These are phyloP conservation scores for Chalciporus chontae DNA, from an alignment of 768 basidiomycete genomes.

Conservation along the genomic window DNA sequence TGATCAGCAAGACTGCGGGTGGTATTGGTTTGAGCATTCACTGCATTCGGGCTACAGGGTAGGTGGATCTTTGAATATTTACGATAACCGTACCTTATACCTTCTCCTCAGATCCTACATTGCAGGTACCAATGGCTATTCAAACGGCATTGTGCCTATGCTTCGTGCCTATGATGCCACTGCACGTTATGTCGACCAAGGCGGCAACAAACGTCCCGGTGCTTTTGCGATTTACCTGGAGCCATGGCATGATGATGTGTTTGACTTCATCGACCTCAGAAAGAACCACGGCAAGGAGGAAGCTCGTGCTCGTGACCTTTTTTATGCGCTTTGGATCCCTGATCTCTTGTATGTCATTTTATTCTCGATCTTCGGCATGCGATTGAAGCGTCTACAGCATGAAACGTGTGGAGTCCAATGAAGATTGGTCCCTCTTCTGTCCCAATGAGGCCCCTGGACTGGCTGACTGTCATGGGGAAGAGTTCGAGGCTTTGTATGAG, in stretches of 20 bases:
- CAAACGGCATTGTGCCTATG: constrained; percentile 99
- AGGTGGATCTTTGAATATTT: constrained; percentile 20
- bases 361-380: background rate
- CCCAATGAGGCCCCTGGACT: constrained; percentile 93
- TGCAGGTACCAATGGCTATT: constrained; percentile 98
- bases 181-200: constrained; percentile 97
- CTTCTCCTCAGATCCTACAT: constrained; percentile 77
- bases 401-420: constrained; percentile 90
- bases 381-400: constrained; percentile 51
- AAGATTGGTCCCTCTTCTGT: constrained; percentile 95
- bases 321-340: constrained; percentile 97
- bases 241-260: constrained; percentile 97
- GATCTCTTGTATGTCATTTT: constrained; percentile 78
- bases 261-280: constrained; percentile 94
- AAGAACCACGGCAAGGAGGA: constrained; percentile 99
- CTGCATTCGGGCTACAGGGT: constrained; percentile 95
- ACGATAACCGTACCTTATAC: background rate
- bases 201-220: constrained; percentile 98
- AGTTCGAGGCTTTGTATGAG: constrained; percentile 84
- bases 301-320: constrained; percentile 91
- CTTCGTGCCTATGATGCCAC: constrained; percentile 97
- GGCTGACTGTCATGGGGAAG: constrained; percentile 82
- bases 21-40: constrained; percentile 97
- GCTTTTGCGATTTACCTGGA: constrained; percentile 98
- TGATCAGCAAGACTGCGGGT: constrained; percentile 99